phyloP scores from a whole-genome alignment of 139 green algal species.

The Parachlorella kessleri region DNA sequence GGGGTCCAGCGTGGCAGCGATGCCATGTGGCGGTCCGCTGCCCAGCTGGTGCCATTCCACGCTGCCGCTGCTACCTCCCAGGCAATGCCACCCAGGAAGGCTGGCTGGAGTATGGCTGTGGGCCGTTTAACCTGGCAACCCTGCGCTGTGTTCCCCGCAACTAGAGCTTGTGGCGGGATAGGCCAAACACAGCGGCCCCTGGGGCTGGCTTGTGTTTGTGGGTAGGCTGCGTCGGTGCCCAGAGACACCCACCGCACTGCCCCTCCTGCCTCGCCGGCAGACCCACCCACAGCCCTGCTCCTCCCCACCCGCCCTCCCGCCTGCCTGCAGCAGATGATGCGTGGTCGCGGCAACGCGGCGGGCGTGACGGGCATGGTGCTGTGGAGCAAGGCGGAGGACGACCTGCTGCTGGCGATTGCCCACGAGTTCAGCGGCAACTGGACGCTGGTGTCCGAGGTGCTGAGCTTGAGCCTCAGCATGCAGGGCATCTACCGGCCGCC shows the following conservation, averaged over 20 bases:
- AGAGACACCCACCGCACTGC: no score
- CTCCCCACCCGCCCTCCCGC: not conserved
- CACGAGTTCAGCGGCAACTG: conserved; percentile 81
- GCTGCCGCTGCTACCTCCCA: no score
- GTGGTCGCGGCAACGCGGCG: not conserved
- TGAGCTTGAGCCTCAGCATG: conserved; percentile 47
- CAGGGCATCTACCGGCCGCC: conserved; percentile 57
- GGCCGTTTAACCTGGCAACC: no score
- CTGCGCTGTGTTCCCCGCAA: no score
- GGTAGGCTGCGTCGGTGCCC: not conserved
- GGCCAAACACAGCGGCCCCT: no score
- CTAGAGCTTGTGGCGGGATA: no score
- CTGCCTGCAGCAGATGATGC: not conserved
- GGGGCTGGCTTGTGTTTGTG: not conserved
- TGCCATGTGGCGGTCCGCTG: no score
- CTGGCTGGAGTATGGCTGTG: no score
- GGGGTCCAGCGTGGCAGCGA: no score
- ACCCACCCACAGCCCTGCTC: not conserved
- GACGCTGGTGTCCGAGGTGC: conserved; percentile 64
- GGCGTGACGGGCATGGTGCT: conserved; percentile 10
- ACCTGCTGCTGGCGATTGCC: conserved; percentile 67
- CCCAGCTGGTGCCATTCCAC: no score
- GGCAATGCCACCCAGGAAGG: no score
- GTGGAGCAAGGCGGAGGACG: conserved; percentile 56
- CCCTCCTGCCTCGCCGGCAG: not conserved